These are phyloP conservation scores for Schizopora paradoxa DNA, from an alignment of 1,284 basidiomycete species.

Conservation along the genomic window DNA sequence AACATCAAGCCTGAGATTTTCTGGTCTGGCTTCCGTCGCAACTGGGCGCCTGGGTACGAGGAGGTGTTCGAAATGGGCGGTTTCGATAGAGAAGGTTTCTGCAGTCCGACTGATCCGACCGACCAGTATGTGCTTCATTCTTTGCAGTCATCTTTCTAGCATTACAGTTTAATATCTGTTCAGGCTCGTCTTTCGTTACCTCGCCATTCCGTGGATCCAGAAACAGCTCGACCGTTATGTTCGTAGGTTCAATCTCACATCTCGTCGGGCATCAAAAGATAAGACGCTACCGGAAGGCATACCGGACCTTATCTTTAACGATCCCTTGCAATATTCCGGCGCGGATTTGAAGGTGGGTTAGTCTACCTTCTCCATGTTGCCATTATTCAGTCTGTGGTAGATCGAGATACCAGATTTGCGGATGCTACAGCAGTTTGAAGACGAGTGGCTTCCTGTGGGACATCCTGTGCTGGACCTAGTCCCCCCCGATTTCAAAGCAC, in stretches of 20 bases:
- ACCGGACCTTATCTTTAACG: slow-evolving; percentile 19
- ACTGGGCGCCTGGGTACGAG: slow-evolving; percentile 23
- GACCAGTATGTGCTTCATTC: slow-evolving; percentile 20
- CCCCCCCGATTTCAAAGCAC: slow-evolving; percentile 19
- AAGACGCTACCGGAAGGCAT: slow-evolving; percentile 22
- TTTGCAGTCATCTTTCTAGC: slow-evolving; percentile 1
- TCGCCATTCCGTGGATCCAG: slow-evolving; percentile 27
- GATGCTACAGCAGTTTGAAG: slow-evolving; percentile 22
- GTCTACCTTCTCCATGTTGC: neutral
- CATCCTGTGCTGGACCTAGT: slow-evolving; percentile 27
- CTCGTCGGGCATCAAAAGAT: slow-evolving; percentile 14
- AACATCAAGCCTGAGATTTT: slow-evolving; percentile 24
- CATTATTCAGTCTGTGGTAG: slow-evolving; percentile 1
- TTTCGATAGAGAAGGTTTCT: slow-evolving; percentile 16
- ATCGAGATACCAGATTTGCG: slow-evolving; percentile 16
- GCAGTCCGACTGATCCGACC: slow-evolving; percentile 14
- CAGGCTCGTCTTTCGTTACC: slow-evolving; percentile 24
- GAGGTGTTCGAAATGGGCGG: slow-evolving; percentile 19
- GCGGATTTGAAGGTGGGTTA: slow-evolving; percentile 21
- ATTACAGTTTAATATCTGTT: neutral
- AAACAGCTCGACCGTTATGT: slow-evolving; percentile 21
- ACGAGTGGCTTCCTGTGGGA: slow-evolving; percentile 22
- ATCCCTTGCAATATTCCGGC: slow-evolving; percentile 16
- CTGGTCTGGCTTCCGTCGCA: slow-evolving; percentile 18
- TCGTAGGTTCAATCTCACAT: slow-evolving; percentile 19